A percentile compares a stretch with the other conserved stretches of the same genome.
These are phyloP conservation scores for Helianthus annuus DNA, from an alignment of 129 eudicot species.

Conservation along the genomic window HanXRQr2.0-SUNRISE NC_035449.2:92090097-92090596, in stretches of 20 bases:
- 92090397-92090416: conserved; percentile 27
- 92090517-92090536: conserved; percentile 32
- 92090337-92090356: conserved; percentile 38
- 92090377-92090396: conserved; percentile 50
- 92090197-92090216: background rate
- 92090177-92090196: too few relatives aligned
- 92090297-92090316: conserved; percentile 39
- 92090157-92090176: conserved; percentile 32
- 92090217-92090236: conserved; percentile 34
- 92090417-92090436: conserved; percentile 43
- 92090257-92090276: conserved; percentile 4
- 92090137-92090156: conserved; percentile 21
- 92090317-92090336: conserved; percentile 52
- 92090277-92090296: conserved; percentile 43
- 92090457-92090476: conserved; percentile 27
- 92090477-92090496: conserved; percentile 2
- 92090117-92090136: conserved; percentile 40
- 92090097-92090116: conserved; percentile 49
- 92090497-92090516: background rate
- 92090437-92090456: conserved; percentile 37
- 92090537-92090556: conserved; percentile 29
- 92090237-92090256: too few relatives aligned
- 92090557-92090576: conserved; percentile 88
- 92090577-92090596: conserved; percentile 66
- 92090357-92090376: conserved; percentile 13